phyloP scores from a whole-genome alignment of 23 red algal genomes.

The Cyanidium caldarium region DNA sequence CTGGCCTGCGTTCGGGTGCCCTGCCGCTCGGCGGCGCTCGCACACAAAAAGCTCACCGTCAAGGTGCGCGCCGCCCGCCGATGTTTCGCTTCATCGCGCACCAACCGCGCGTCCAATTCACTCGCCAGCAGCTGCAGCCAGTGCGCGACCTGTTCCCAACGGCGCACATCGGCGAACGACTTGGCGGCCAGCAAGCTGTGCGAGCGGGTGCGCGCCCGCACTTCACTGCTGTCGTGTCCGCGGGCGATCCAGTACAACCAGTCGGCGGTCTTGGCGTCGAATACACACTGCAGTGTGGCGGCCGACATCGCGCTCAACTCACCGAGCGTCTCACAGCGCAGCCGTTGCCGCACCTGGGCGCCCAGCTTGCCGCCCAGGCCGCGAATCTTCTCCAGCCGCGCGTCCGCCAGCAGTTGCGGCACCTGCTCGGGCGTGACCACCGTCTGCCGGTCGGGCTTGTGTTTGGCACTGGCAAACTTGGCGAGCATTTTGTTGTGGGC shows the following conservation, averaged over 20 bases:
- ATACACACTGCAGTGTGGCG: not conserved
- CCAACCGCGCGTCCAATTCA: not conserved
- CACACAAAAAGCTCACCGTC: not conserved
- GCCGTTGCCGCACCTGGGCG: not conserved
- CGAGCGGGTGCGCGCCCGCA: not conserved
- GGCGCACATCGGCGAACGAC: not conserved
- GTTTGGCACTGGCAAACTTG: slow-evolving; percentile 63
- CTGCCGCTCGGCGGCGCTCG: not conserved
- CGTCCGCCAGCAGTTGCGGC: slow-evolving; percentile 18
- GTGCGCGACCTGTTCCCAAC: not conserved
- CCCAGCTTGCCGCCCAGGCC: slow-evolving; percentile 80
- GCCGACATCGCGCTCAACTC: not conserved
- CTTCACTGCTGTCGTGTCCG: not conserved
- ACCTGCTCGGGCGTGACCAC: slow-evolving; percentile 31
- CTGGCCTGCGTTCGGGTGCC: not conserved
- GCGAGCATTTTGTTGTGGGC: slow-evolving; percentile 75
- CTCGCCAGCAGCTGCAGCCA: not conserved
- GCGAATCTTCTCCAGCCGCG: slow-evolving; percentile 37
- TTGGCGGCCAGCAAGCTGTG: not conserved
- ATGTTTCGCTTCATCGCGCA: not conserved
- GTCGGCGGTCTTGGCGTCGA: not conserved
- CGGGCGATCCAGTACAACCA: slow-evolving; percentile 2
- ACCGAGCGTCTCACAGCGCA: not conserved
- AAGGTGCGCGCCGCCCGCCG: not conserved
- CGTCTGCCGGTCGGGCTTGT: slow-evolving; percentile 82